A percentile compares a stretch with the other conserved stretches of the same genome.
Conservation (phyloP, 441 rosid species). For the Adansonia grandidieri region DNA sequence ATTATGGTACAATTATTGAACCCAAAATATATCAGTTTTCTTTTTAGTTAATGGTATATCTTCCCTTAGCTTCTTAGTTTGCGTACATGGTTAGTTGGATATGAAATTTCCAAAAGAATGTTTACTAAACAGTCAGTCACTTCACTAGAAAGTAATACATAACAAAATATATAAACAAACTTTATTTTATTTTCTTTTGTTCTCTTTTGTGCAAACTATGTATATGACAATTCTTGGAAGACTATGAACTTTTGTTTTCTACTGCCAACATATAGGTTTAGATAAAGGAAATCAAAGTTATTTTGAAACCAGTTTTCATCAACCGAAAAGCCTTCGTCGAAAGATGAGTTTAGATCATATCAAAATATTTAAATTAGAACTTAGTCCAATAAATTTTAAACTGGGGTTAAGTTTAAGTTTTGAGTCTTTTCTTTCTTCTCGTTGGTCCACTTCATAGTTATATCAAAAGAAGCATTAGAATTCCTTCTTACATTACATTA, state of each 20-base stretch:
- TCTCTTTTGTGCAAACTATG: too few relatives aligned
- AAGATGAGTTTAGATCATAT: too few relatives aligned
- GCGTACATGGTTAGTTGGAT: too few relatives aligned
- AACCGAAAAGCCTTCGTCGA: neutral
- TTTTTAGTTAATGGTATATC: too few relatives aligned
- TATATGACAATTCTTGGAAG: neutral
- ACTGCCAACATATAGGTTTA: neutral
- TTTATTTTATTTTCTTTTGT: too few relatives aligned
- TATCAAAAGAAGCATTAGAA: neutral
- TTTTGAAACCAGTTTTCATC: neutral
- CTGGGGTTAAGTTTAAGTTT: neutral
- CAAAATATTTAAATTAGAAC: neutral
- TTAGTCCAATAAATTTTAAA: neutral
- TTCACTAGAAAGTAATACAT: too few relatives aligned
- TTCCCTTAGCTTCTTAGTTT: too few relatives aligned
- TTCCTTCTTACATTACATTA: neutral
- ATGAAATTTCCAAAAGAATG: too few relatives aligned
- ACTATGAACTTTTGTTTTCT: neutral
- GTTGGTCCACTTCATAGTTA: neutral
- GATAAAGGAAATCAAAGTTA: neutral
- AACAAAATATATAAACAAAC: too few relatives aligned
- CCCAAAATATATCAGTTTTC: too few relatives aligned
- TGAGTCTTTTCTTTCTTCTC: neutral
- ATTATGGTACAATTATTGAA: too few relatives aligned
- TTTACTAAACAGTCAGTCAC: too few relatives aligned